Evolutionary conservation across 2,329 filamentous ascomycete genomes (phyloP).

Genomic region (Fusarium dimerum): DNA sequence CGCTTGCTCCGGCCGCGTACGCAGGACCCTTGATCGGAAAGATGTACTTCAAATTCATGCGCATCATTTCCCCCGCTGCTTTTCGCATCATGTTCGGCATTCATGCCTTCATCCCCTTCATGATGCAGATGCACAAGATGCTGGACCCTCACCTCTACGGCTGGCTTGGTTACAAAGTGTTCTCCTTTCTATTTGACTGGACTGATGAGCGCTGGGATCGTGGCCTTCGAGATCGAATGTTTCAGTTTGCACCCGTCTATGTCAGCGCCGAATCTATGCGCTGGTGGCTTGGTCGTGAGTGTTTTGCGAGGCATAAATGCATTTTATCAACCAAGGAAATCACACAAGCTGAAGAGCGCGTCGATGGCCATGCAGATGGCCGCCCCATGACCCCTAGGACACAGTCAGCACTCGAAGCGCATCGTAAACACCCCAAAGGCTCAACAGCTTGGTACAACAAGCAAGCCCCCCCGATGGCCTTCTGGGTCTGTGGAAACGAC

Average conservation of each 20-base stretch:
- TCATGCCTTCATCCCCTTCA: slow-evolving; percentile 88
- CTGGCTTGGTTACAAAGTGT: slow-evolving; percentile 82
- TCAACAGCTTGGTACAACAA: slow-evolving; percentile 79
- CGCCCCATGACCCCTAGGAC: slow-evolving; percentile 22
- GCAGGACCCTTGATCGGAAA: slow-evolving; percentile 83
- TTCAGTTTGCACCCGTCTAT: slow-evolving; percentile 90
- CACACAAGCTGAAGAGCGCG: slow-evolving; percentile 59
- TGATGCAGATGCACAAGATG: slow-evolving; percentile 78
- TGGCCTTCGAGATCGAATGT: slow-evolving; percentile 76
- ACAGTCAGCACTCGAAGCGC: slow-evolving; percentile 32
- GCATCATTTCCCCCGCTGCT: slow-evolving; percentile 70
- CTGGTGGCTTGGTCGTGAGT: slow-evolving; percentile 91
- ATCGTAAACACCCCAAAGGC: slow-evolving; percentile 45
- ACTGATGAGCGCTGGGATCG: slow-evolving; percentile 82
- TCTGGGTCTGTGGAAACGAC: slow-evolving; percentile 86
- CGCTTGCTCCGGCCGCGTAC: slow-evolving; percentile 86
- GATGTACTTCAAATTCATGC: slow-evolving; percentile 91
- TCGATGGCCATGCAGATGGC: slow-evolving; percentile 49
- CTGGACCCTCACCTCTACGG: slow-evolving; percentile 72
- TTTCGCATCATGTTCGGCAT: slow-evolving; percentile 88
- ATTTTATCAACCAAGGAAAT: slow-evolving; percentile 80
- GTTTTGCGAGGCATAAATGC: slow-evolving; percentile 78
- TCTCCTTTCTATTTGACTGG: slow-evolving; percentile 89
- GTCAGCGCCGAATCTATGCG: slow-evolving; percentile 88
- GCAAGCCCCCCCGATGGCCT: slow-evolving; percentile 76